Base-by-base conservation (phyloP, 768 basidiomycete genomes). In the Russula ochroleuca region DNA sequence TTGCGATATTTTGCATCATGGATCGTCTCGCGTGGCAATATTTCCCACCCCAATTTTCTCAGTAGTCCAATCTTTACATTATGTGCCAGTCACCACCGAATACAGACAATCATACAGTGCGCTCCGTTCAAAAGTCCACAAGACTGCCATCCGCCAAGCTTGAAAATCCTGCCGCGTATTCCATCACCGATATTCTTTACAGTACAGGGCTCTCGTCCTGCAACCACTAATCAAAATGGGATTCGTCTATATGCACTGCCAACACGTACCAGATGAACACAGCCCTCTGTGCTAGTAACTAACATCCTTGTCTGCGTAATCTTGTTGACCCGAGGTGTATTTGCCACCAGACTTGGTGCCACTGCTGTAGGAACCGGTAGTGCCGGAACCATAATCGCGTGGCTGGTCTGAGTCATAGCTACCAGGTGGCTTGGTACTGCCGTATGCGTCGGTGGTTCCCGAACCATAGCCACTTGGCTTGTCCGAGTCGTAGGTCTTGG, bases 201-300 rank as follows among this genome's bases (percentile, higher is more conserved):
- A 35, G 35, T 10, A 35, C 10, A 35, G 35, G 35, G 35, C 35
- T 35, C 45, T 13, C n/a, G 11, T 47, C n/a, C 21, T 47, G 45
- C 21, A 47, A n/a, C 11, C 35, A 35, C 11, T n/a, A 5, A 47
- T 47, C 45, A 47, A 47, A 47, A 47, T 4, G 13, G 10, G n/a
- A 21, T 21, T 2, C 10, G n/a, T 13, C 11, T 11, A 47, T 47
- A 47, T 47, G 21, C 21, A 21, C 9, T 47, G 43, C 11, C 10
- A 1, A 21, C 21, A 47, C 45, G 11, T 47, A 47, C 45, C 10
- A n/a, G 11, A 47, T 47, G 45, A 47, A 47, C 45, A 76, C 75
- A 49, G 81, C 75, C 69, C 74, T 76, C 23, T 73, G n/a, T 25
- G 11, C 13, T 49, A 49, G 48, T 25, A 49, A 7, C 25, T 17